Evolutionary conservation across 2,329 filamentous ascomycete genomes (phyloP).

Genomic region (Phialophora tarda): DNA sequence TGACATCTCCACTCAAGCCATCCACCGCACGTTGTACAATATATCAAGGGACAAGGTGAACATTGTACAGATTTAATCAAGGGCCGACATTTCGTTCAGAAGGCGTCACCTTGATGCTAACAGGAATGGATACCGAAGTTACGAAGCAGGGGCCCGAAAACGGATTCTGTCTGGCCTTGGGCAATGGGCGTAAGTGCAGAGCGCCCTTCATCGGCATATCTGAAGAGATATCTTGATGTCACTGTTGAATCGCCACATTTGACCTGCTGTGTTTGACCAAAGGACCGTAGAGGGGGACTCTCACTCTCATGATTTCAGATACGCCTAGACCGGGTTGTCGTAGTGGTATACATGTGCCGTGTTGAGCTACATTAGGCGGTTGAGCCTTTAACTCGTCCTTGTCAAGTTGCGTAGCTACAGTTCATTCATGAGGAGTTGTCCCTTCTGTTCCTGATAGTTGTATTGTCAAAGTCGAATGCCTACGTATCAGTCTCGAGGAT

Average conservation of each 20-base stretch:
- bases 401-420: too few relatives aligned
- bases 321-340: too few relatives aligned
- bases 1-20: conserved; percentile 48
- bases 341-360: too few relatives aligned
- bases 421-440: too few relatives aligned
- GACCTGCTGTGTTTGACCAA: neutral
- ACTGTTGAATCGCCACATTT: neutral
- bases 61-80: conserved; percentile 1
- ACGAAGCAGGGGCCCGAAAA: neutral
- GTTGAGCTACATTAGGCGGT: too few relatives aligned
- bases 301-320: too few relatives aligned
- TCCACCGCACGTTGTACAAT: conserved; percentile 5
- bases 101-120: neutral
- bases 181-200: neutral
- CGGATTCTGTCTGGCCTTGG: neutral
- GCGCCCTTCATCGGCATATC: neutral
- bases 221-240: neutral
- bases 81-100: neutral
- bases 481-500: too few relatives aligned
- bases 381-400: too few relatives aligned
- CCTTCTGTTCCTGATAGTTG: too few relatives aligned
- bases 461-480: too few relatives aligned
- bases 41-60: neutral
- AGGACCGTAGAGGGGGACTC: too few relatives aligned
- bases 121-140: neutral